Conservation (phyloP, 1,284 basidiomycete species). For the Serendipita sp. region DNA sequence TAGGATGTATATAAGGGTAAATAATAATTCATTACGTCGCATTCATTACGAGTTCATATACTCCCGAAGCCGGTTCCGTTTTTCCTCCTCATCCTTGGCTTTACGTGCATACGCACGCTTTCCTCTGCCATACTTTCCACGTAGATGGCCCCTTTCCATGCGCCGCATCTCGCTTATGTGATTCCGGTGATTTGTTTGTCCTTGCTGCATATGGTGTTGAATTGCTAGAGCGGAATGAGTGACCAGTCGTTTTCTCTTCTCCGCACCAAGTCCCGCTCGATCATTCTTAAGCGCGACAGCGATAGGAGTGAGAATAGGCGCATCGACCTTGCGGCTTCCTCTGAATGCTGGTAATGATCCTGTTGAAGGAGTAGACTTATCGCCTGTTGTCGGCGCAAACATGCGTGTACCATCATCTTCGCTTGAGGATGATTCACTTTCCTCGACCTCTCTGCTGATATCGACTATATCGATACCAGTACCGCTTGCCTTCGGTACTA, state of each 20-base stretch:
- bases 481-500: neutral
- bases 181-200: neutral
- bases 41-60: neutral
- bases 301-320: slow-evolving; percentile 35
- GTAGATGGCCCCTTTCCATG: neutral
- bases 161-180: neutral
- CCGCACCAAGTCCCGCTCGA: slow-evolving; percentile 50
- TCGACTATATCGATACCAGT: neutral
- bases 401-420: neutral
- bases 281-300: slow-evolving; percentile 67
- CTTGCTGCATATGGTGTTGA: slow-evolving; percentile 3
- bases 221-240: slow-evolving; percentile 2
- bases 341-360: neutral
- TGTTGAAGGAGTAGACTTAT: neutral
- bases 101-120: slow-evolving; percentile 4
- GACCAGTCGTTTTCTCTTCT: slow-evolving; percentile 1
- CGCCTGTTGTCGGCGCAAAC: neutral
- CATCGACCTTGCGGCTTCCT: neutral
- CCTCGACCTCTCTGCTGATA: neutral
- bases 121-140: neutral
- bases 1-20: neutral
- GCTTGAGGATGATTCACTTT: neutral
- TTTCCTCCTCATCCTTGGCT: neutral
- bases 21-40: neutral
- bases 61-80: neutral